Conservation (phyloP, 495 filamentous ascomycete species). For the Extremus antarcticus region DNA sequence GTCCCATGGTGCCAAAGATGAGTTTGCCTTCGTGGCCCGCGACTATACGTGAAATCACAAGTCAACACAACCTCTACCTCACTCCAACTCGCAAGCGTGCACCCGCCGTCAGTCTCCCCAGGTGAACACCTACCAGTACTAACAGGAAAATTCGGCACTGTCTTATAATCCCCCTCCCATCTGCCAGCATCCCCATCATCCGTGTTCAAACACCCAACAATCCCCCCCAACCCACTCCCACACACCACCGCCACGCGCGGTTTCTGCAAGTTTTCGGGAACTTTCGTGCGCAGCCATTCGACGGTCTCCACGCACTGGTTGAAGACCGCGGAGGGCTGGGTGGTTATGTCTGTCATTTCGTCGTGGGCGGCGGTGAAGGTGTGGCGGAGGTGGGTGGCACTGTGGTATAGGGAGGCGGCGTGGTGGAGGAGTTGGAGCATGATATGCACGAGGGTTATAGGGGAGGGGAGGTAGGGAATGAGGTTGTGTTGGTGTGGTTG, state of each 20-base stretch:
- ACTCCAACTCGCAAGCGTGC: neutral
- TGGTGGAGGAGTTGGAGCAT: conserved; percentile 16
- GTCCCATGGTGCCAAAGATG: conserved; percentile 54
- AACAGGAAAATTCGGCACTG: conserved; percentile 56
- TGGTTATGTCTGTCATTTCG: conserved; percentile 12
- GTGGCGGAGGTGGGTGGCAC: conserved; percentile 8
- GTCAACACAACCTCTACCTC: neutral
- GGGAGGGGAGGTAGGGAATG: neutral
- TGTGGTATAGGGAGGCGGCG: conserved; percentile 14
- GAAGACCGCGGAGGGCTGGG: conserved; percentile 9
- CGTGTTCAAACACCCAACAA: conserved; percentile 47
- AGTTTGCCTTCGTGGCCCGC: conserved; percentile 64
- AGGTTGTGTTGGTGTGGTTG: neutral
- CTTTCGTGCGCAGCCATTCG: conserved; percentile 17
- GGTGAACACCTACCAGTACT: conserved; percentile 46
- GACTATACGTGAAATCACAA: conserved; percentile 33
- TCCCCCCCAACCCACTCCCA: conserved; percentile 59
- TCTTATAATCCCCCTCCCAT: conserved; percentile 48
- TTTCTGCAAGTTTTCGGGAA: conserved; percentile 38
- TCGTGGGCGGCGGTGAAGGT: conserved; percentile 12
- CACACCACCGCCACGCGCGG: conserved; percentile 62
- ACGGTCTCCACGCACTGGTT: conserved; percentile 26
- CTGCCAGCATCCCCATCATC: conserved; percentile 31
- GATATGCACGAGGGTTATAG: neutral
- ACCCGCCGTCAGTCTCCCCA: neutral